phyloP scores from a whole-genome alignment of 2,329 filamentous ascomycete species.

The Fonsecaea erecta region DNA sequence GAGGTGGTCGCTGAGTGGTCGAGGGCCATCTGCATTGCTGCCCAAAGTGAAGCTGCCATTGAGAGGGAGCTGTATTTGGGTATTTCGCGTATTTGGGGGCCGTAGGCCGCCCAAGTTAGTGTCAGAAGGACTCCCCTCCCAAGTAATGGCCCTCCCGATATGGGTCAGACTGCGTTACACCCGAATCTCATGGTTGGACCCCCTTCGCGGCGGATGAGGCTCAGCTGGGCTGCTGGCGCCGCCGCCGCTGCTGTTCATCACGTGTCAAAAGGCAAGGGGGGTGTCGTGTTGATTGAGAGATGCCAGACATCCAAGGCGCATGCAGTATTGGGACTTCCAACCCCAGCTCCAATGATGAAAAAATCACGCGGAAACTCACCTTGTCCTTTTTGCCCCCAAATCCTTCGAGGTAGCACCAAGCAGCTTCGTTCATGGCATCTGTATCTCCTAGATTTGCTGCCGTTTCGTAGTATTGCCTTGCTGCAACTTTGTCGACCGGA shows the following conservation, averaged over 20 bases:
- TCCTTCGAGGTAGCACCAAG: constrained; percentile 95
- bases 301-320: background rate
- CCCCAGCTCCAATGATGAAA: constrained; percentile 8
- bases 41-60: constrained; percentile 42
- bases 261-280: constrained; percentile 18
- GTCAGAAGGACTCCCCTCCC: constrained; percentile 12
- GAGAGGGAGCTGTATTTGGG: constrained; percentile 29
- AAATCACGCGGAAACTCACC: constrained; percentile 62
- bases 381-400: constrained; percentile 98
- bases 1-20: constrained; percentile 26
- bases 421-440: constrained; percentile 94
- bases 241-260: constrained; percentile 21
- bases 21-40: constrained; percentile 42
- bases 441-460: constrained; percentile 95
- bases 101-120: constrained; percentile 15
- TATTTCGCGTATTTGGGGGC: constrained; percentile 36
- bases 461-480: constrained; percentile 92
- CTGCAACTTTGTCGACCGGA: constrained; percentile 80
- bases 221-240: constrained; percentile 15
- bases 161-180: constrained; percentile 8
- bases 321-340: constrained; percentile 9
- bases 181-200: constrained; percentile 6
- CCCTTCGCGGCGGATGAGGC: constrained; percentile 19
- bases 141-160: constrained; percentile 4
- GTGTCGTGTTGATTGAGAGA: background rate